A percentile compares a stretch with the other conserved stretches of the same genome.
These are phyloP conservation scores for Nemania sp. DNA, from an alignment of 2,329 filamentous ascomycete genomes.

Conservation along the genomic window DNA sequence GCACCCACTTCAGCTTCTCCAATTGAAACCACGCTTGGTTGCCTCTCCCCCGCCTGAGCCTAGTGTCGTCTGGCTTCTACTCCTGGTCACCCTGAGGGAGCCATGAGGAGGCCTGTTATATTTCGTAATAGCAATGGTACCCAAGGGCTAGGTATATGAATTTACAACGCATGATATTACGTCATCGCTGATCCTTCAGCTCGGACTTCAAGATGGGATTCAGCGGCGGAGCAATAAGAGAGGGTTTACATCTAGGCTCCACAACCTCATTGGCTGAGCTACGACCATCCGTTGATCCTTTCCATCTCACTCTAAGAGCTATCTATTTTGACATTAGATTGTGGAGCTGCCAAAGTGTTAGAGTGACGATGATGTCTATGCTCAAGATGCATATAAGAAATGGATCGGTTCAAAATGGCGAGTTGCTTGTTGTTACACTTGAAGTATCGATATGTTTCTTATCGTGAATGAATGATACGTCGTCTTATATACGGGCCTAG, in stretches of 20 bases:
- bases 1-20: neutral
- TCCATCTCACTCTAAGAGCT: neutral
- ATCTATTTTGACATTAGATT: neutral
- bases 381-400: neutral
- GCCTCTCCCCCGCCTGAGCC: neutral
- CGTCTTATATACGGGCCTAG: no score
- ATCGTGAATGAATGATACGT: neutral
- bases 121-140: no score
- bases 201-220: neutral
- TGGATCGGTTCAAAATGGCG: neutral
- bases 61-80: neutral
- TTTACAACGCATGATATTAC: neutral
- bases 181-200: neutral
- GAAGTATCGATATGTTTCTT: neutral
- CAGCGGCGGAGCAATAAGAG: neutral
- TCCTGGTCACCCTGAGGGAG: neutral
- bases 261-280: constrained; percentile 1
- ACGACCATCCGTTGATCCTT: neutral
- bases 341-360: neutral
- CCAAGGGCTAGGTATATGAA: no score
- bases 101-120: no score
- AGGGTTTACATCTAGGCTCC: neutral
- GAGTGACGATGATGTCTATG: neutral
- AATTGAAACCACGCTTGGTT: neutral
- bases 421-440: neutral